Base-by-base conservation (phyloP, 148 eudicot species). In the Chenopodium quinoa region DNA sequence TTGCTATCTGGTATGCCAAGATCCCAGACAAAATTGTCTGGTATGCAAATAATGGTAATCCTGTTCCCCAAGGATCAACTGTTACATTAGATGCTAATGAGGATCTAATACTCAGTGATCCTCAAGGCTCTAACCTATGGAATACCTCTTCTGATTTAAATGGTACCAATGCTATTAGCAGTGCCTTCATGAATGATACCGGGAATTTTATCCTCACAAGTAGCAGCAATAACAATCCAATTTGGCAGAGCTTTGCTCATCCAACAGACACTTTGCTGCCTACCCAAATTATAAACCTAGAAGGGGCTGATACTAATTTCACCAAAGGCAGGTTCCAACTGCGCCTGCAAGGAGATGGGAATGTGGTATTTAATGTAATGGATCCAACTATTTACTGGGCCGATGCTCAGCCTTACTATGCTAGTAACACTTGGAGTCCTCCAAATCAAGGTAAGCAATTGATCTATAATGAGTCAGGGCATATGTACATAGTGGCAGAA, bases 211-310 rank as follows among this genome's bases (percentile, higher is more conserved):
- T 76, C 67, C 82, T 88, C 12, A 62, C 22, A 17, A 29, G 84
- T 1, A 29, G 50, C 34, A 72, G 48, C 19, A 71, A 77, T 34
- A 79, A 73, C 34, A 10, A 5, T 29, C 44, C 62, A 2, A 13
- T 80, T 3, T 90, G 92, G 92, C 84, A 90, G 48, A 90, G 89
- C 83, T 91, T 89, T 83, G 46, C 67, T 7, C 1, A 83, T 75
- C 90, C 91, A 3, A 86, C 88, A 7, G 90, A 88, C 47, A 89
- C 90, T 29, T 34, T 88, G 76, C 82, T 89, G 81, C 90, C 90
- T 17, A 52, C 77, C 11, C 92, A 89, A 52, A 29, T n/a, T 9
- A 47, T 89, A 75, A 82, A 60, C 13, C 50, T 2, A 17, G 84
- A 79, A 0, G 72, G 78, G 66, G 22, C 23, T 11, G 74, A 83